These are phyloP conservation scores for Blepharisma japonicum DNA, from an alignment of 73 alveolate genomes.

Conservation along the genomic window DNA sequence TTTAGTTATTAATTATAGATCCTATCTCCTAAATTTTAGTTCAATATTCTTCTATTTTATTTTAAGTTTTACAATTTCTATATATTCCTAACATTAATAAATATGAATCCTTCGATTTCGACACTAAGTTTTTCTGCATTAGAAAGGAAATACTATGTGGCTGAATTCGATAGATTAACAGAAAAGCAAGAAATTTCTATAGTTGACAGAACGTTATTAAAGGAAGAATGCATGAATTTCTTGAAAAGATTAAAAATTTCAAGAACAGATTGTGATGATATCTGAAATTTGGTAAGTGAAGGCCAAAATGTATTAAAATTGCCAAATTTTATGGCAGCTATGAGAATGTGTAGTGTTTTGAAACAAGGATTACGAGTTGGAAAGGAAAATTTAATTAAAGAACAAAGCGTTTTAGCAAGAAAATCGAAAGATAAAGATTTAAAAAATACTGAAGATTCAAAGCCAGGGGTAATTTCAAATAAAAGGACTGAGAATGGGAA, in stretches of 20 bases:
- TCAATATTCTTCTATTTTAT: too few species aligned
- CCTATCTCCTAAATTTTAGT: too few species aligned
- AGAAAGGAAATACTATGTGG: slow-evolving; percentile 10
- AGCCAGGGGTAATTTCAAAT: not conserved
- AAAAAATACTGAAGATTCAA: slow-evolving; percentile 10
- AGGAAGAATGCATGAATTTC: not conserved
- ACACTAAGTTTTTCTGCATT: not conserved
- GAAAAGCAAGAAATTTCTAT: not conserved
- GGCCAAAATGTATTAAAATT: not conserved
- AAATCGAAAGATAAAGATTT: not conserved
- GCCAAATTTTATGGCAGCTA: slow-evolving; percentile 25
- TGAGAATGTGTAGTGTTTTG: slow-evolving; percentile 21
- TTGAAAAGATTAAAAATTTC: not conserved
- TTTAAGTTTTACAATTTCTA: too few species aligned
- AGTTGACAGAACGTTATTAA: not conserved
- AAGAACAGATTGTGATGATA: not conserved
- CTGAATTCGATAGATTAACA: slow-evolving; percentile 12
- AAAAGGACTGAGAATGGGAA: not conserved
- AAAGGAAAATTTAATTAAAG: not conserved
- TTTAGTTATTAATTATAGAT: too few species aligned
- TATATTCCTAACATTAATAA: not conserved
- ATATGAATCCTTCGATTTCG: slow-evolving; percentile 5
- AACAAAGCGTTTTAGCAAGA: slow-evolving; percentile 23
- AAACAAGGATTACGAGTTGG: not conserved
- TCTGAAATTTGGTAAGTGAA: not conserved